Base-by-base conservation (phyloP, 208 protist genomes). In the Crithidia fasciculata region DNA sequence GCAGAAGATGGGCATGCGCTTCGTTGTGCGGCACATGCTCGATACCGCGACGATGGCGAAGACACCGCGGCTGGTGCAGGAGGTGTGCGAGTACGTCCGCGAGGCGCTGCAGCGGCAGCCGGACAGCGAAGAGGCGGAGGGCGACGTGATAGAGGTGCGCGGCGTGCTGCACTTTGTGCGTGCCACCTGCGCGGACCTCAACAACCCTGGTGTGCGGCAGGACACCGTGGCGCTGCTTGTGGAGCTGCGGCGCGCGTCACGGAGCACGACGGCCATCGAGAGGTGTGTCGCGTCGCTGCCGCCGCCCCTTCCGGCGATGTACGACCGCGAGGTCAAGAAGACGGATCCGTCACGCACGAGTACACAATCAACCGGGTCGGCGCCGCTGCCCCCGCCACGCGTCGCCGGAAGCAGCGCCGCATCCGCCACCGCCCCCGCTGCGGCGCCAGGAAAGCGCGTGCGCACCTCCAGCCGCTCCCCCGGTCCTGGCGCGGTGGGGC, bases 21-120 rank as follows among this genome's bases (percentile, higher is more conserved):
- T 95, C 82, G 87, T 94, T 3, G 72, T 90, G 55, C 74, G 79
- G 47, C 92, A 96, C 71, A 84, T 96, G 60, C 80, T 86, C 37
- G 76, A 76, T 18, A 81, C 76, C 5, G 74, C 83, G 37, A 55
- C 72, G 18, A 57, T 82, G 65, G 61, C 85, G 28, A 86, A 93
- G 66, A 93, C 87, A 19, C 85, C 87, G 19, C 89, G 87, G 72
- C 78, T 95, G 18, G 39, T 91, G n/a, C 82, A 89, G 69, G 90
- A 94, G 60, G 78, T 80, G 55, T 93, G 92, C 71, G 92, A 92
- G 69, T 90, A 85, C 41, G 81, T 94, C 49, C 56, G 63, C 28
- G 75, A 84, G 65, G 56, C 52, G 61, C 43, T 82, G 44, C 77
- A 65, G 63, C 72, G 60, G 40, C 58, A 73, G 43, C 19, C 71